phyloP scores from a whole-genome alignment of 75 land plant genomes.

The Pinus taeda region DNA sequence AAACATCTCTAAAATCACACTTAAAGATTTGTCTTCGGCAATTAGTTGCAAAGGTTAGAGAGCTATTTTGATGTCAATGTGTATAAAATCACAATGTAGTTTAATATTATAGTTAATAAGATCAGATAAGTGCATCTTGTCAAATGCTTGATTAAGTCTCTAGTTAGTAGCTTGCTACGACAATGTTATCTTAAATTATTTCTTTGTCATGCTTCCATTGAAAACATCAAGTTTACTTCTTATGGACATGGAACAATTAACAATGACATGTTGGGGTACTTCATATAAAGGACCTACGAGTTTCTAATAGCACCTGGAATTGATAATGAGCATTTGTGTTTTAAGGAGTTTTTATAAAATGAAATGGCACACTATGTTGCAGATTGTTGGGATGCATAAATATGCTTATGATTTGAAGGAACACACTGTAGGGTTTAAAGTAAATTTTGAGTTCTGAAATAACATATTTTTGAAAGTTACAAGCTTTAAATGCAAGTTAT shows the following conservation, averaged over 20 bases:
- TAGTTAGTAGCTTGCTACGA: no score
- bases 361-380: conserved; percentile 99
- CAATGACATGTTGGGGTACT: conserved; percentile 94
- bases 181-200: no score
- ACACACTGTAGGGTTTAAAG: conserved; percentile 52
- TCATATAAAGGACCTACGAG: conserved; percentile 90
- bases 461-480: not conserved
- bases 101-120: no score
- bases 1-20: no score
- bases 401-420: conserved; percentile 95
- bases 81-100: no score
- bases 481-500: not conserved
- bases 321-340: conserved; percentile 76
- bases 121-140: no score
- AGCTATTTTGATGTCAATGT: no score
- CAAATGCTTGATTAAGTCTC: no score
- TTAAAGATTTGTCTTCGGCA: no score
- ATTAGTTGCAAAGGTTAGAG: no score
- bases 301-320: conserved; percentile 86
- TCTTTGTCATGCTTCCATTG: no score
- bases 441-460: not conserved
- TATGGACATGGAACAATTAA: conserved; percentile 68
- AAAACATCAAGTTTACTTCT: no score
- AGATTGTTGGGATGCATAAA: conserved; percentile 99
- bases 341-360: conserved; percentile 89